phyloP scores from a whole-genome alignment of 1,284 basidiomycete genomes.

The Ceratobasidium sp. region DNA sequence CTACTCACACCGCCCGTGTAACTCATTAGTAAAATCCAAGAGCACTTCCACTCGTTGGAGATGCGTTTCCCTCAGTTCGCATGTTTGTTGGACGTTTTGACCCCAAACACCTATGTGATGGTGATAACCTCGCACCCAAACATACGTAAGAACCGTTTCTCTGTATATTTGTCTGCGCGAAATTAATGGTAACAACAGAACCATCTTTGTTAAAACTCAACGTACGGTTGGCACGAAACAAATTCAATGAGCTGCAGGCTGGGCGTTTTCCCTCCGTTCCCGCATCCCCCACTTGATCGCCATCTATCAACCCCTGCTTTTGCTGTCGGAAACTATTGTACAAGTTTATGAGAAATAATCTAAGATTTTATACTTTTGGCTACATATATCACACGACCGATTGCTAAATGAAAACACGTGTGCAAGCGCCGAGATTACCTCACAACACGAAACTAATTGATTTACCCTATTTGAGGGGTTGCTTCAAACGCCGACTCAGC shows the following conservation, averaged over 20 bases:
- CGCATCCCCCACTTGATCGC: slow-evolving; percentile 2
- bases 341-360: neutral
- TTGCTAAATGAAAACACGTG: neutral
- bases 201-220: slow-evolving; percentile 86
- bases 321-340: neutral
- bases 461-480: neutral
- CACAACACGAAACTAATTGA: slow-evolving; percentile 20
- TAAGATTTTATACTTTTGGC: neutral
- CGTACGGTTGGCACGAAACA: slow-evolving; percentile 79
- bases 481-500: slow-evolving; percentile 4
- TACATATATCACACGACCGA: neutral
- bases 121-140: slow-evolving; percentile 88
- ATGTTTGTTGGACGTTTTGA: slow-evolving; percentile 94
- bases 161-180: neutral
- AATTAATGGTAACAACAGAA: slow-evolving; percentile 62
- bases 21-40: slow-evolving; percentile 59
- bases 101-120: slow-evolving; percentile 93
- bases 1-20: slow-evolving; percentile 40
- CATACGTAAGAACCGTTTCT: slow-evolving; percentile 69
- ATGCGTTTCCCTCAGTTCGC: slow-evolving; percentile 86
- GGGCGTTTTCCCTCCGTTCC: slow-evolving; percentile 55
- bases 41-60: slow-evolving; percentile 83
- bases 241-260: slow-evolving; percentile 85
- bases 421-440: slow-evolving; percentile 23
- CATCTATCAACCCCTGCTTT: neutral